Conservation (phyloP, 495 filamentous ascomycete genomes). For the Trypethelium eluteriae region DNA sequence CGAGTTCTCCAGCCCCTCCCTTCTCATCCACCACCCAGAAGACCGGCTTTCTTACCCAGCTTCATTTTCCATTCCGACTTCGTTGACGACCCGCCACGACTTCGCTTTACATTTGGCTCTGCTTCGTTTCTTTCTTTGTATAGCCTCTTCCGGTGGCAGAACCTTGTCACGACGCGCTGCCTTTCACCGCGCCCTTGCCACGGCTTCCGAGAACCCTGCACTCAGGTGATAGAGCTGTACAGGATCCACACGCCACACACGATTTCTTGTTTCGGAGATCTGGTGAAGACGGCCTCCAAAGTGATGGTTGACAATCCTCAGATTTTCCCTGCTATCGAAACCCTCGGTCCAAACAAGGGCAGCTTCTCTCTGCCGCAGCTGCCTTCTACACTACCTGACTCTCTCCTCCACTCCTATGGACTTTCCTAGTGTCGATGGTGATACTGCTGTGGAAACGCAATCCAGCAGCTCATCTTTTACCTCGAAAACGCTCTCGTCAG, state of each 20-base stretch:
- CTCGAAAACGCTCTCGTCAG: constrained; percentile 1
- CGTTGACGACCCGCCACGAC: background rate
- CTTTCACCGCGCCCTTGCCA: background rate
- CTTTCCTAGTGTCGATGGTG: background rate
- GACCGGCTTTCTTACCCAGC: background rate
- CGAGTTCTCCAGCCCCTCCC: background rate
- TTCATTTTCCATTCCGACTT: background rate
- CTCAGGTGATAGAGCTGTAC: background rate
- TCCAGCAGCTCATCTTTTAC: constrained; percentile 1
- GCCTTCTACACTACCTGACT: background rate
- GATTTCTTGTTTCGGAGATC: background rate
- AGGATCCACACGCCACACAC: background rate
- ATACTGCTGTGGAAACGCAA: background rate
- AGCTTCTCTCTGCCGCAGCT: background rate
- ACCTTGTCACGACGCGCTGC: background rate
- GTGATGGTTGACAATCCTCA: background rate
- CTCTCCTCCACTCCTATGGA: background rate
- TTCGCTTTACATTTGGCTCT: background rate
- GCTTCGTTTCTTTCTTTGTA: background rate
- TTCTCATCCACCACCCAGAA: too few species aligned
- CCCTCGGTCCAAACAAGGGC: background rate
- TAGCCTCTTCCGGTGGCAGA: background rate
- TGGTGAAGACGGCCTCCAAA: background rate
- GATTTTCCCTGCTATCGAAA: background rate
- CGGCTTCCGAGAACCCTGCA: background rate